Percentiles rank a stretch among this genome's conserved stretches.
Conservation (phyloP, 2,329 filamentous ascomycete species). For the Alternaria incomplexa region DNA sequence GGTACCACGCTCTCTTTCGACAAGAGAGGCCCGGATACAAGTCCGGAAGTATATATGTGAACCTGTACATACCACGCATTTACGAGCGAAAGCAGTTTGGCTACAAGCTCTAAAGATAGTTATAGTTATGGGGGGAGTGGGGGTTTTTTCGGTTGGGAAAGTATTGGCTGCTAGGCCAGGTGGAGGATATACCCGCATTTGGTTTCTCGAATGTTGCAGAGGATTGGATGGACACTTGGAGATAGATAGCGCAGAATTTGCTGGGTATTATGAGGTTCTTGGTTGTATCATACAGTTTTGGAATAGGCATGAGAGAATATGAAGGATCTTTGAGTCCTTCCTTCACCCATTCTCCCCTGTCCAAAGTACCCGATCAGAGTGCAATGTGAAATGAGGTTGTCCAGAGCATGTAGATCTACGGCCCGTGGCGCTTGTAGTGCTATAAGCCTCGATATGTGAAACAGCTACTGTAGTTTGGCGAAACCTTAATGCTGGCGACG, state of each 20-base stretch:
- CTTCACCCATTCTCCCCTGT: background rate
- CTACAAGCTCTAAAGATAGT: background rate
- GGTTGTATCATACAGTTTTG: background rate
- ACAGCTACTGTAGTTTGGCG: background rate
- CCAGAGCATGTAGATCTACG: background rate
- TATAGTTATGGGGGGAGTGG: background rate
- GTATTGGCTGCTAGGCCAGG: conserved; percentile 1
- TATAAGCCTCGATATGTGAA: conserved; percentile 12
- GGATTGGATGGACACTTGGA: background rate
- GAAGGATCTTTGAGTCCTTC: background rate
- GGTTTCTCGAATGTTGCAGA: background rate
- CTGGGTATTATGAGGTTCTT: background rate
- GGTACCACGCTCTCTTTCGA: background rate
- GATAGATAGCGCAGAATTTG: background rate
- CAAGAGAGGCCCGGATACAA: background rate
- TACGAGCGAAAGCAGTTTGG: background rate
- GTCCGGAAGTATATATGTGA: conserved; percentile 1
- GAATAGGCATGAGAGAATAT: too few relatives aligned
- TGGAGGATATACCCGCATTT: conserved; percentile 6
- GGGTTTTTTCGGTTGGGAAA: background rate
- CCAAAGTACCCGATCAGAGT: background rate
- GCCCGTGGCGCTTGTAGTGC: conserved; percentile 1
- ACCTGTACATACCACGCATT: background rate
- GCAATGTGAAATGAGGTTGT: background rate
- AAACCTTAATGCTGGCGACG: background rate